Base-by-base conservation (phyloP, 2,329 filamentous ascomycete species). In the Cladosporium sp. region DNA sequence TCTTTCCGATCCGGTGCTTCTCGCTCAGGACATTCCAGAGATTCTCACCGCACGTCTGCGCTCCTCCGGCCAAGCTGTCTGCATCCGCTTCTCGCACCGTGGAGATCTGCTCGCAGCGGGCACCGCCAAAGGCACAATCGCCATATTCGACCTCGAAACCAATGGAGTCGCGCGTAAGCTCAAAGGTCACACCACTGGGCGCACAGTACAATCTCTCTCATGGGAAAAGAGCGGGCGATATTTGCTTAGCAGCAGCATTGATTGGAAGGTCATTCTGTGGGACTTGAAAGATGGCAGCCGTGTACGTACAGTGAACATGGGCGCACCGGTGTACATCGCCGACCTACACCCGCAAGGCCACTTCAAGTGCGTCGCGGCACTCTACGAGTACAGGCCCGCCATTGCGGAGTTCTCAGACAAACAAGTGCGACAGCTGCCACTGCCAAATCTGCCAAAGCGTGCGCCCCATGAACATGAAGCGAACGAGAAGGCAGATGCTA, bases 181-280 rank as follows among this genome's bases (percentile, higher is more conserved):
- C 62, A 86, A 91, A 63, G 94, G 93, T 12, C 94, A 99, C 75
- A 96, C 90, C 51, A 60, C 66, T 10, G 70, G 70, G 22, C 87
- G 90, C 70, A 93, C 94, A 71, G 92, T 99, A 58, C 93, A 96
- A 66, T 96, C 90, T 52, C 75, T 99, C 60, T 96, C 92, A 77
- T 99, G 94, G 94, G 97, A 93, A 53, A 83, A 88, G 66, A 90
- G 91, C 75, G 93, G 94, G 24, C 84, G 90, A 64, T 97, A 96
- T 74, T 80, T 99, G 53, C 83, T 99, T 58, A 96, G 91, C 58
- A 90, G 91, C 10, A 96, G 91, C 44, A 91, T 97, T 72, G 94
- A 96, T 68, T 97, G 93, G 90, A 96, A 95, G 74, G 92, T 89
- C 62, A 91, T 96, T 51, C 80, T 99, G 0, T 99, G 94, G 94